Conservation (phyloP, 345 rosid genomes). For the Citrus mangshanensis region DNA sequence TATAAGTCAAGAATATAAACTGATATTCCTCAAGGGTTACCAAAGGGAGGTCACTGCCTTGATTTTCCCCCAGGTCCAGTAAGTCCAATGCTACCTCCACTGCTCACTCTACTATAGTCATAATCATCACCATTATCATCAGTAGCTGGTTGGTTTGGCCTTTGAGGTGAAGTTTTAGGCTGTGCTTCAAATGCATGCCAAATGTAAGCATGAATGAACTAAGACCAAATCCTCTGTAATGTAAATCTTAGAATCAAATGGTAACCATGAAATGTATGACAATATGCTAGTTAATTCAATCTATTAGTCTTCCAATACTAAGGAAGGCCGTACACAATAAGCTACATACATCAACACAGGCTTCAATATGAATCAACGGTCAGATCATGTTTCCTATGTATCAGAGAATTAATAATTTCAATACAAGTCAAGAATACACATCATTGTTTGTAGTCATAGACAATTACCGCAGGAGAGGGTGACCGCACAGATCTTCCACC, state of each 20-base stretch:
- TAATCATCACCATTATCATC: slow-evolving; percentile 34
- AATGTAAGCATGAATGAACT: not conserved
- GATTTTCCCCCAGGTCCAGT: slow-evolving; percentile 29
- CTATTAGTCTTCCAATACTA: not conserved
- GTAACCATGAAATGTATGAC: not conserved
- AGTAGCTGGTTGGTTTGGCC: slow-evolving; percentile 19
- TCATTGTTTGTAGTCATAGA: not conserved
- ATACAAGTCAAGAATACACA: not conserved
- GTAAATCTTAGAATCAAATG: not conserved
- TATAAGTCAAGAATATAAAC: not conserved
- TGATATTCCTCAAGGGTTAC: slow-evolving; percentile 17
- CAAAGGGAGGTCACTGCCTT: slow-evolving; percentile 26
- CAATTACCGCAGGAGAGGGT: slow-evolving; percentile 37
- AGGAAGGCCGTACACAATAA: not conserved
- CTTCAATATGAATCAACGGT: not conserved
- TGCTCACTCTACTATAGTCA: slow-evolving; percentile 22
- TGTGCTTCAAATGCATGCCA: not conserved
- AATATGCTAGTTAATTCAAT: not conserved
- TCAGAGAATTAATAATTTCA: not conserved
- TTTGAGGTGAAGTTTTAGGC: slow-evolving; percentile 9
- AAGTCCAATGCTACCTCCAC: slow-evolving; percentile 31
- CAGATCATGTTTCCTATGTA: no score
- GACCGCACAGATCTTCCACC: slow-evolving; percentile 30
- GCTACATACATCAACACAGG: not conserved
- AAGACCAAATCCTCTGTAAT: no score